Conservation (phyloP, 2,329 filamentous ascomycete species). For the Botrytis aclada region DNA sequence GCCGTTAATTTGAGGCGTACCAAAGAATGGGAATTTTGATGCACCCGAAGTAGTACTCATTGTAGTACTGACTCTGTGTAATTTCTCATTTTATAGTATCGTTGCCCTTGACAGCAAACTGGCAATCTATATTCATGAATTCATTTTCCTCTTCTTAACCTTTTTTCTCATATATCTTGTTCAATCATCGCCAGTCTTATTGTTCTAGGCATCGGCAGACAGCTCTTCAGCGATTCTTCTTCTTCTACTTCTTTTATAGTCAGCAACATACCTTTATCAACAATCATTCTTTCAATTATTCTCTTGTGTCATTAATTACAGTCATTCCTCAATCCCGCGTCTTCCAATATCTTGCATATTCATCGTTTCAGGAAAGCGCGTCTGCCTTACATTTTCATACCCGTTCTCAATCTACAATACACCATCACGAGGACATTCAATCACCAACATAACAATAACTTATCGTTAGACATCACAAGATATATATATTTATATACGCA, state of each 20-base stretch:
- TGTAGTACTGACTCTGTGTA: constrained; percentile 34
- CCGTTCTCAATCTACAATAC: background rate
- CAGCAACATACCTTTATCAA: background rate
- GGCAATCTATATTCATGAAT: constrained; percentile 17
- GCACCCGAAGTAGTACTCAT: constrained; percentile 24
- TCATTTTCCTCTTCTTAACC: background rate
- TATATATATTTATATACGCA: constrained; percentile 10
- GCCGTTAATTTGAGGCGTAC: constrained; percentile 27
- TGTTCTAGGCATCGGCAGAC: constrained; percentile 12
- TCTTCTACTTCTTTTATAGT: constrained; percentile 17
- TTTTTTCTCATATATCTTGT: constrained; percentile 16
- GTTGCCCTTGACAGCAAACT: constrained; percentile 34
- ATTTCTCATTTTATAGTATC: constrained; percentile 29
- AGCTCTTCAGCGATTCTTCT: constrained; percentile 24
- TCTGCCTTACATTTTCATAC: background rate
- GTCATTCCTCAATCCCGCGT: constrained; percentile 24
- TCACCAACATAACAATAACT: background rate
- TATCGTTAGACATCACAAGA: background rate
- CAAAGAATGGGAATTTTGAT: constrained; percentile 31
- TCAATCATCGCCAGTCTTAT: constrained; percentile 10
- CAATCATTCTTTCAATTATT: background rate
- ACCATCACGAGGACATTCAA: background rate
- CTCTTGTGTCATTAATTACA: constrained; percentile 2
- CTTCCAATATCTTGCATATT: constrained; percentile 15
- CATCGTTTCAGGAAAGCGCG: constrained; percentile 16